phyloP scores from a whole-genome alignment of 306 rosid species.

The Boehmeria nivea region DNA sequence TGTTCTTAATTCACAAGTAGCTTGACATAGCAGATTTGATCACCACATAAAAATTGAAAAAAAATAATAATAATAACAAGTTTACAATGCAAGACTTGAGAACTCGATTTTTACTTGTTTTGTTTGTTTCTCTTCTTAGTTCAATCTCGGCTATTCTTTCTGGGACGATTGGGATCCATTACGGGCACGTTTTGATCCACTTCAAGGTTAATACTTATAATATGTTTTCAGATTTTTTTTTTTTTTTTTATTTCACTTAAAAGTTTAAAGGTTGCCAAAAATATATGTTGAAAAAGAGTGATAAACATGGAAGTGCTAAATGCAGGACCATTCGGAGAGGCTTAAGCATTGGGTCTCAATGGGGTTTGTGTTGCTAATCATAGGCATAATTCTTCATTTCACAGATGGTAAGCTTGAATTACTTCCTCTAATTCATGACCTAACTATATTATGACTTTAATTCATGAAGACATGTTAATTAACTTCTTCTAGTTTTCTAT shows the following conservation, averaged over 20 bases:
- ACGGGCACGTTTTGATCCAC: slow-evolving; percentile 81
- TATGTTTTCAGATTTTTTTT: no score
- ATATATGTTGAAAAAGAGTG: slow-evolving; percentile 6
- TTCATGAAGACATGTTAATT: neutral
- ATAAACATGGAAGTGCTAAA: neutral
- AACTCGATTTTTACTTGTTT: neutral
- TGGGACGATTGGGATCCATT: slow-evolving; percentile 78
- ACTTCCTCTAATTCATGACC: neutral
- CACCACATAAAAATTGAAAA: neutral
- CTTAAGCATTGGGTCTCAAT: slow-evolving; percentile 78
- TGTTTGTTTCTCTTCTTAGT: slow-evolving; percentile 29
- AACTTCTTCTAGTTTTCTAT: neutral
- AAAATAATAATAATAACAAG: no score
- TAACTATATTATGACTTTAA: neutral
- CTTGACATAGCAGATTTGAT: no score
- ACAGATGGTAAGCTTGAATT: slow-evolving; percentile 54
- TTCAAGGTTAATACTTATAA: slow-evolving; percentile 47
- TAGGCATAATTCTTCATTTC: slow-evolving; percentile 75
- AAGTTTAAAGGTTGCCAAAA: no score
- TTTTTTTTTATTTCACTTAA: no score
- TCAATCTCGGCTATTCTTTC: slow-evolving; percentile 72
- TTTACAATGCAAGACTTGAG: no score
- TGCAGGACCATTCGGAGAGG: slow-evolving; percentile 65
- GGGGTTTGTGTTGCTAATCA: slow-evolving; percentile 48
- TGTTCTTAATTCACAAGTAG: no score